phyloP scores from a whole-genome alignment of 352 stramenopile species.

The Pythium rhizo-oryzae region DNA sequence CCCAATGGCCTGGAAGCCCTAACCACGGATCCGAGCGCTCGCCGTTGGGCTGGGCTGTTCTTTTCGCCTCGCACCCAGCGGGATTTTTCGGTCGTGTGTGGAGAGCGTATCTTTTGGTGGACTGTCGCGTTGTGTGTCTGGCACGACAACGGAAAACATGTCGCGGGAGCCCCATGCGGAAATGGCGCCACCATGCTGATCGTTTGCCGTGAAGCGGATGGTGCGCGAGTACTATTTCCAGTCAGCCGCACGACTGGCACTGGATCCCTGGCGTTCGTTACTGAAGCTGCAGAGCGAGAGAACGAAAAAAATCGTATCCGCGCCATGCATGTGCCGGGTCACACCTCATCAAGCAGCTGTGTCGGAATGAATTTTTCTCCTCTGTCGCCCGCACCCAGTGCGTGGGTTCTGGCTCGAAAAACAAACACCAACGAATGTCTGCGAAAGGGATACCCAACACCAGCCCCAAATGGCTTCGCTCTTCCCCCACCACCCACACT shows the following conservation, averaged over 20 bases:
- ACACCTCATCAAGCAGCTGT: not conserved
- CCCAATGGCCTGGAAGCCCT: not conserved
- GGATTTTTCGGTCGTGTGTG: constrained; percentile 3
- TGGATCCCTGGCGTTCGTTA: not conserved
- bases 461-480: not conserved
- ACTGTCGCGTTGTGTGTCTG: constrained; percentile 9
- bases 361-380: not conserved
- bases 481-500: no score
- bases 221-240: not conserved
- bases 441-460: constrained; percentile 4
- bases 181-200: constrained; percentile 16
- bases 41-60: not conserved
- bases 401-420: constrained; percentile 16
- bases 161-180: constrained; percentile 17
- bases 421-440: constrained; percentile 5
- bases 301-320: constrained; percentile 5
- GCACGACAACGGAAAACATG: constrained; percentile 10
- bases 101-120: not conserved
- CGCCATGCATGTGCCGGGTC: not conserved
- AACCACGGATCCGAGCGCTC: constrained; percentile 14
- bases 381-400: constrained; percentile 1
- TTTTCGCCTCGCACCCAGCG: constrained; percentile 8
- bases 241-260: not conserved
- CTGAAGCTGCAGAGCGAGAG: not conserved
- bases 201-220: not conserved